Evolutionary conservation across 2,329 filamentous ascomycete genomes (phyloP).

Genomic region (Botrytis paeoniae): DNA sequence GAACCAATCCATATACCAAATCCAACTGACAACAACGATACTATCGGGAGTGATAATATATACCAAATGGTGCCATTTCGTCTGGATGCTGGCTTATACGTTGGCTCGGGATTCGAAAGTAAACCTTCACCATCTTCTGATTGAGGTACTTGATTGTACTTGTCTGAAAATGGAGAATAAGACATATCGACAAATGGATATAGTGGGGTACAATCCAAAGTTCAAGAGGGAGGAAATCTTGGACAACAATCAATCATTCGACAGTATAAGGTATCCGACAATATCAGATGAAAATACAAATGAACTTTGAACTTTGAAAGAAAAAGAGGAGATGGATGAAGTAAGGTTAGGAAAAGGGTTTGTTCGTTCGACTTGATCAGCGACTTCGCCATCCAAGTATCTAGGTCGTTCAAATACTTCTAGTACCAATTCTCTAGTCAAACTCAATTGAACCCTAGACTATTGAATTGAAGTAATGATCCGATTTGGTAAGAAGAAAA

Average conservation of each 20-base stretch:
- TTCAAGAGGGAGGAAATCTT: not conserved
- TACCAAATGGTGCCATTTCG: constrained; percentile 3
- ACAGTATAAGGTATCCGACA: not conserved
- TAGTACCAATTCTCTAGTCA: not conserved
- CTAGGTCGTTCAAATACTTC: not conserved
- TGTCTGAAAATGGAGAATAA: constrained; percentile 20
- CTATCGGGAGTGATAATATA: constrained; percentile 12
- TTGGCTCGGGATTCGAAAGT: not conserved
- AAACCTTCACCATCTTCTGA: constrained; percentile 20
- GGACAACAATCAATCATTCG: not conserved
- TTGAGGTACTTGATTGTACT: constrained; percentile 19
- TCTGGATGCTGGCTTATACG: not conserved
- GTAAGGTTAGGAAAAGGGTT: constrained; percentile 13
- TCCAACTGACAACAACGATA: constrained; percentile 17
- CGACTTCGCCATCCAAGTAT: constrained; percentile 12
- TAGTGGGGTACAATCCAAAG: not conserved
- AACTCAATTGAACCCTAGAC: not conserved
- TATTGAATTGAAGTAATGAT: not conserved
- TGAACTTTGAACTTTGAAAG: not conserved
- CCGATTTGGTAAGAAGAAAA: not conserved
- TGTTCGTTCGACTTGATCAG: not conserved
- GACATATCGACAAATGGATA: not conserved
- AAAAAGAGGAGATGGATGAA: not conserved
- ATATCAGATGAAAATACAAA: not conserved
- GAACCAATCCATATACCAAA: constrained; percentile 22